Base-by-base conservation (phyloP, 257 asterid genomes). In the Nicotiana otophora region DNA sequence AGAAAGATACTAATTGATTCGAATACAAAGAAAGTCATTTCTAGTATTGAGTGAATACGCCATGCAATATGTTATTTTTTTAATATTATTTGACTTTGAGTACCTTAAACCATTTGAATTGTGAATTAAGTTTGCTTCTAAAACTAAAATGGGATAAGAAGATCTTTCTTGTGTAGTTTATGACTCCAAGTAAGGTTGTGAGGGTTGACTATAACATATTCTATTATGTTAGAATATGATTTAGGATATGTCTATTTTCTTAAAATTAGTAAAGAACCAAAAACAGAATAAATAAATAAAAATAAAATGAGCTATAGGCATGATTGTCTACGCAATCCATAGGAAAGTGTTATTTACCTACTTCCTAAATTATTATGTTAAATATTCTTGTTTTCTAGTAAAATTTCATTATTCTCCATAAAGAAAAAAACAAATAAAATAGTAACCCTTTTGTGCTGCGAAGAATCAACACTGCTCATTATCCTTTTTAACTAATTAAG, bases 391-490 rank as follows among this genome's bases (percentile, higher is more conserved):
- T 74, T 74, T 48, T 70, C 4, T 46, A 48, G 62, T 26, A 14
- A 48, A 20, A 11, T 15, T 74, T n/a, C 8, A 74, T 74, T 60
- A 26, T 74, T 74, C 26, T 48, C 42, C 42, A 65, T 14, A 11
- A 1, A 15, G 1, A 15, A 28, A 39, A 0, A 15, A 14, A 14
- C 0, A 12, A 28, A 64, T 15, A 7, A 74, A 74, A n/a, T 1
- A 69, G 5, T 2, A 74, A 74, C 79, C 26, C 61, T 46, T 46
- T 23, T 20, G 26, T 48, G 80, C 26, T 48, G 80, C 28, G 80
- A 74, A 48, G 62, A 74, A 74, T 74, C 80, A 48, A 74, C 80
- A 14, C 80, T 48, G 80, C 62, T 74, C 66, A 61, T 61, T 3
- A 4, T 61, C 14, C 31, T 20, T 20, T 61, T n/a, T 9, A 7